phyloP scores from a whole-genome alignment of 495 filamentous ascomycete genomes.

The Hyphodiscus hymeniophilus region DNA sequence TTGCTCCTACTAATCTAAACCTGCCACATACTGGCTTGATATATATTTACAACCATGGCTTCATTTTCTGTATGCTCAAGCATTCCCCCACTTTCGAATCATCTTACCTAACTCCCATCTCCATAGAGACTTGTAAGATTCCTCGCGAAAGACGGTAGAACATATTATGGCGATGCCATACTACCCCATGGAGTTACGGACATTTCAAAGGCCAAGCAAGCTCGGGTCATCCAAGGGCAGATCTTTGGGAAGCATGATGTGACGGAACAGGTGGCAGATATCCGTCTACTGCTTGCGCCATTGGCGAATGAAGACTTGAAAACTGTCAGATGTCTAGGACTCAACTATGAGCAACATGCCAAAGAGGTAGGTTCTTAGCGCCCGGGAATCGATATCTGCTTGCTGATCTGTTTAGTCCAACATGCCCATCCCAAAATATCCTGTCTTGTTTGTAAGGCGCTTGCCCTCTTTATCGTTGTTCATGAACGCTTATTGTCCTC shows the following conservation, averaged over 20 bases:
- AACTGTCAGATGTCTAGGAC: conserved; percentile 70
- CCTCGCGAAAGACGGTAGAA: conserved; percentile 62
- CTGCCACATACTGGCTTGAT: too few relatives aligned
- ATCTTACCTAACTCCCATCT: neutral
- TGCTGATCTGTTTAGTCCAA: conserved; percentile 42
- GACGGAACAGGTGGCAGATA: conserved; percentile 58
- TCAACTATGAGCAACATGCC: conserved; percentile 79
- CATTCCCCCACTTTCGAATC: neutral
- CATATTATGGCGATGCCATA: conserved; percentile 79
- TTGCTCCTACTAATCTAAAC: too few relatives aligned
- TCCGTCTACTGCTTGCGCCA: conserved; percentile 60
- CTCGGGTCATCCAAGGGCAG: conserved; percentile 60
- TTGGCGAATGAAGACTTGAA: conserved; percentile 58
- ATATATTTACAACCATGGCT: conserved; percentile 25
- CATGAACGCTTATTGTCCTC: conserved; percentile 1
- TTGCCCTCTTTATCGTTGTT: neutral
- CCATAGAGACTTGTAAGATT: conserved; percentile 69
- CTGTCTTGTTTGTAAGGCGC: conserved; percentile 60
- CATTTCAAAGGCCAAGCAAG: conserved; percentile 56
- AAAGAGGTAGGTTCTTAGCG: conserved; percentile 44
- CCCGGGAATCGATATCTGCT: neutral
- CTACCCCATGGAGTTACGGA: conserved; percentile 60
- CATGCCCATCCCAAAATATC: conserved; percentile 66
- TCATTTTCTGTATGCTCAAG: conserved; percentile 29
- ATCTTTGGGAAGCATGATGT: conserved; percentile 66